A percentile compares a stretch with the other conserved stretches of the same genome.
These are phyloP conservation scores for Leishmania gerbilli DNA, from an alignment of 208 protist species.

Conservation along the genomic window DNA sequence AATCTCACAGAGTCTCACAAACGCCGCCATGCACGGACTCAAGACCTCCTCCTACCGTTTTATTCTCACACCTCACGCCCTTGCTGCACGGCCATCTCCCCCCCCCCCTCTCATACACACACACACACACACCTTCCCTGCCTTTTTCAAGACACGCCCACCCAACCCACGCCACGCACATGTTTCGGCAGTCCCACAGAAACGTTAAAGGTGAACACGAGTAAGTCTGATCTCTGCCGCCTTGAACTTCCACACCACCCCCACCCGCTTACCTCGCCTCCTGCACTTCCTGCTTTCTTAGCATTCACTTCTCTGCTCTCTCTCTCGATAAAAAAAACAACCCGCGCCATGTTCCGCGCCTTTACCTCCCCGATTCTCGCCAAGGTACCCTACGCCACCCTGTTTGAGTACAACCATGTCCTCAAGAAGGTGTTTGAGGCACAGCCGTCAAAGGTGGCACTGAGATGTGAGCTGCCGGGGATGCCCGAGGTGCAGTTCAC, in stretches of 20 bases:
- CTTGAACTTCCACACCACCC: not conserved
- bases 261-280: not conserved
- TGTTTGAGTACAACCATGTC: constrained; percentile 78
- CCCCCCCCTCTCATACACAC: not conserved
- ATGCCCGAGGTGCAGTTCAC: constrained; percentile 46
- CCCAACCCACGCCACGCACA: not conserved
- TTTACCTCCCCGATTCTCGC: constrained; percentile 24
- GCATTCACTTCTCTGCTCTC: not conserved
- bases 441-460: constrained; percentile 52
- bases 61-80: not conserved
- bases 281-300: not conserved
- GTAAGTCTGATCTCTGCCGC: not conserved
- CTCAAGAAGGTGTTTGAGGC: constrained; percentile 73
- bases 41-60: not conserved
- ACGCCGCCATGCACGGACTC: not conserved
- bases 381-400: constrained; percentile 68
- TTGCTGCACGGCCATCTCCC: not conserved
- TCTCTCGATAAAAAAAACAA: not conserved
- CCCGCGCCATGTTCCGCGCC: constrained; percentile 43
- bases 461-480: constrained; percentile 72
- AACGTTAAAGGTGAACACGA: not conserved
- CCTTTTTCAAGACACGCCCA: not conserved
- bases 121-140: not conserved
- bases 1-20: not conserved
- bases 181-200: not conserved